phyloP scores from a whole-genome alignment of 805 yeast species.

The Candida silvicultrix region DNA sequence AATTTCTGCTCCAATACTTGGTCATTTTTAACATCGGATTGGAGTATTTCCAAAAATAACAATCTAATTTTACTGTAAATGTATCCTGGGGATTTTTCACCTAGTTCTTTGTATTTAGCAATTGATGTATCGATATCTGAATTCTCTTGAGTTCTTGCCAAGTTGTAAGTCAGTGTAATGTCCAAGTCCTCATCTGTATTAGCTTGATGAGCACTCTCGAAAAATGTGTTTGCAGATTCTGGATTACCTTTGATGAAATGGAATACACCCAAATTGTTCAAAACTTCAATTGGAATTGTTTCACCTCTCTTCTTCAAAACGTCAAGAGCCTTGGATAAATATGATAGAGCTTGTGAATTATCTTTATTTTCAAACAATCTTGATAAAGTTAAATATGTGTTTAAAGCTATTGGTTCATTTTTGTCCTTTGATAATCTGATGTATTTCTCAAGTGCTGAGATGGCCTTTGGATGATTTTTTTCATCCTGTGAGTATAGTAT shows the following conservation, averaged over 20 bases:
- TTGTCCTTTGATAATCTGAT: slow-evolving; percentile 51
- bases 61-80: slow-evolving; percentile 70
- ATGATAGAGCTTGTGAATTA: slow-evolving; percentile 58
- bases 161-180: slow-evolving; percentile 57
- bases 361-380: slow-evolving; percentile 64
- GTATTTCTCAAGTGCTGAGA: slow-evolving; percentile 63
- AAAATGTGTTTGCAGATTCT: slow-evolving; percentile 50
- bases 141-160: slow-evolving; percentile 70
- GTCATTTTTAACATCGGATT: slow-evolving; percentile 34
- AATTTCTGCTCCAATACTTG: slow-evolving; percentile 44
- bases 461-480: slow-evolving; percentile 42
- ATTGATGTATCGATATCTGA: slow-evolving; percentile 21
- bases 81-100: slow-evolving; percentile 59
- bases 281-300: slow-evolving; percentile 46
- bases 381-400: slow-evolving; percentile 65
- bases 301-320: slow-evolving; percentile 29
- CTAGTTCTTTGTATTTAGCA: slow-evolving; percentile 44
- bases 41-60: slow-evolving; percentile 52
- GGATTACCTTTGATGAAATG: slow-evolving; percentile 59
- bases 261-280: slow-evolving; percentile 83
- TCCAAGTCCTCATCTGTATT: slow-evolving; percentile 24
- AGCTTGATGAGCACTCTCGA: slow-evolving; percentile 39
- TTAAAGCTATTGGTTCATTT: slow-evolving; percentile 52
- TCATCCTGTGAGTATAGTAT: slow-evolving; percentile 46
- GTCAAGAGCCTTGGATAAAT: slow-evolving; percentile 55